Evolutionary conservation across 1,284 basidiomycete genomes (phyloP), one percentile per base, ranked within the genome.

Genomic region (Puccinia hordei): DNA sequence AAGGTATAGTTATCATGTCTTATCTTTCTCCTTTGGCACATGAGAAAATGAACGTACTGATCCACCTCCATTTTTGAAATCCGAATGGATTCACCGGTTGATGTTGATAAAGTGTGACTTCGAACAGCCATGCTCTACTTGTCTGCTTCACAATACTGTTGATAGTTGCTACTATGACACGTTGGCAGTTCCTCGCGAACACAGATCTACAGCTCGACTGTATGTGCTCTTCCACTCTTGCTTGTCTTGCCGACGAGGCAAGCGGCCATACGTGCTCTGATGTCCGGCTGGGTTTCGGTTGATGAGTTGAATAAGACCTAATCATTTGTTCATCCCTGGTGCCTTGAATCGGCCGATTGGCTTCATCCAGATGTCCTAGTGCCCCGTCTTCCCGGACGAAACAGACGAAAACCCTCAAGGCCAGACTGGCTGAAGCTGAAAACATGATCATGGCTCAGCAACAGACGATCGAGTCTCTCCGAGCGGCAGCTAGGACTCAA

Each of bases 91-190:
- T 3, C n/a, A 5, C 22, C 57, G 57, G 17, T n/a, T 49, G 66
- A 22, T 69, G 38, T 51, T 51, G 38, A 15, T 49, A n/a, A 57
- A 80, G 78, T 80, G 78, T 73, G 71, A 80, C 41, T 80, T 80
- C 61, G 78, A 80, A 49, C 55, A 51, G 17, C 78, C 78, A 17
- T 80, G 78, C 65, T 72, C 68, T 6, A 80, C 78, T 30, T 80
- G 78, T 15, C 33, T 73, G 44, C 78, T 80, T 53, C 78, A 80
- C 30, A 73, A 66, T 61, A 80, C 78, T 24, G 69, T 66, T 1
- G 78, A 80, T 35, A 61, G 22, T 44, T 80, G 78, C 61, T 33
- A 30, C 24, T 80, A 80, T 35, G 78, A 80, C 46, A 73, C 57
- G 10, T 38, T 80, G 41, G 69, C 78, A 6, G 30, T 80, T 55